Percentiles rank a stretch among this genome's conserved stretches.
phyloP scores from a whole-genome alignment of 2,329 filamentous ascomycete genomes.

The Penicillium thymicola region DNA sequence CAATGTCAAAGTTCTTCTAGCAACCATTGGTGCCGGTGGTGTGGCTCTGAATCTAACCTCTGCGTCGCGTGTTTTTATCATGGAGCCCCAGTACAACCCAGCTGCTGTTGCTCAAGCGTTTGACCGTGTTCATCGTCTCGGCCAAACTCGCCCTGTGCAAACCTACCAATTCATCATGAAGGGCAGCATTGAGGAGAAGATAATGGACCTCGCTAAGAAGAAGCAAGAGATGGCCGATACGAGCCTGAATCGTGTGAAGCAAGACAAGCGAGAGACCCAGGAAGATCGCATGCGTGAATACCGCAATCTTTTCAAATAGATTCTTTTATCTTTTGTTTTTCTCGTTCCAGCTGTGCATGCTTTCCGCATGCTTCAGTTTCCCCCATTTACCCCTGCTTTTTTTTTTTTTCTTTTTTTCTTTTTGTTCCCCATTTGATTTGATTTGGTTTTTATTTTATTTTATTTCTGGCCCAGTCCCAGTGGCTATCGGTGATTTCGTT shows the following conservation, averaged over 20 bases:
- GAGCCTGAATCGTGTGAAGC: slow-evolving; percentile 68
- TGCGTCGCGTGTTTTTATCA: slow-evolving; percentile 85
- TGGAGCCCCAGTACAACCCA: slow-evolving; percentile 98
- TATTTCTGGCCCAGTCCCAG: background rate
- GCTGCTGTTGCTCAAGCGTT: slow-evolving; percentile 91
- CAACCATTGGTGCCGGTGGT: slow-evolving; percentile 89
- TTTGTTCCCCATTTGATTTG: background rate
- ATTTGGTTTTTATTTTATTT: background rate
- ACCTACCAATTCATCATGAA: slow-evolving; percentile 88
- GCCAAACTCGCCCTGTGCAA: slow-evolving; percentile 83
- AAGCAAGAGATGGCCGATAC: slow-evolving; percentile 88
- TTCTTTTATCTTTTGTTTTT: background rate
- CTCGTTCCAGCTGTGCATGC: background rate
- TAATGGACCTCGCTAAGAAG: slow-evolving; percentile 83
- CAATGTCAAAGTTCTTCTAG: slow-evolving; percentile 73
- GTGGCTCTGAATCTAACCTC: slow-evolving; percentile 87
- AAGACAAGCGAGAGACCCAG: slow-evolving; percentile 59
- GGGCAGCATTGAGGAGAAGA: slow-evolving; percentile 89
- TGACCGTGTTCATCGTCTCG: slow-evolving; percentile 86
- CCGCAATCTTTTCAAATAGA: slow-evolving; percentile 54
- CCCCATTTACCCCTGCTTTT: background rate
- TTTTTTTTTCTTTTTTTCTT: background rate
- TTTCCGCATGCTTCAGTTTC: background rate
- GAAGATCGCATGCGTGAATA: slow-evolving; percentile 63
- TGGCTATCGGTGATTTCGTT: slow-evolving; percentile 7